phyloP scores from a whole-genome alignment of 257 asterid genomes.

The Lycium ferocissimum region DNA sequence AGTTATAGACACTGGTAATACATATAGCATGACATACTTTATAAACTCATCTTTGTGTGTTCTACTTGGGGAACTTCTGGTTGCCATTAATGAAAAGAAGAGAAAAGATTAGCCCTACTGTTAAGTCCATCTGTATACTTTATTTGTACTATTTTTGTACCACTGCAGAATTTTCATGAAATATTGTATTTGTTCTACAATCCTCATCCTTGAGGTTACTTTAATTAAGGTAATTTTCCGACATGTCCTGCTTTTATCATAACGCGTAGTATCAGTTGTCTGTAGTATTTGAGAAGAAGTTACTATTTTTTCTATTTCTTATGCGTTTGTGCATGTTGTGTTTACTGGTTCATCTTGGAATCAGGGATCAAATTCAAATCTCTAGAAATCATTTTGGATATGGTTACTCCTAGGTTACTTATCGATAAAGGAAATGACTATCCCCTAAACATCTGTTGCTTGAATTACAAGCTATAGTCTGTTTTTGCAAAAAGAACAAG shows the following conservation, averaged over 20 bases:
- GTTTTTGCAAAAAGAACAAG: not conserved
- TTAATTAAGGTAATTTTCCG: not conserved
- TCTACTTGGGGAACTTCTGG: not conserved
- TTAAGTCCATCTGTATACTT: not conserved
- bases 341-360: not conserved
- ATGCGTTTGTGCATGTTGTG: not conserved
- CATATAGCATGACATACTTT: not conserved
- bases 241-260: not conserved
- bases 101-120: not conserved
- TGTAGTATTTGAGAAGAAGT: not conserved
- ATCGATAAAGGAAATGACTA: not conserved
- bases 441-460: not conserved
- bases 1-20: not conserved
- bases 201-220: not conserved
- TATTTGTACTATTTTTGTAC: not conserved
- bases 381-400: not conserved
- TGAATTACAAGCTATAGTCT: not conserved
- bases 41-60: not conserved
- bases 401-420: not conserved
- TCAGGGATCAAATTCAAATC: not conserved
- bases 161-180: not conserved
- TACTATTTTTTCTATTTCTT: not conserved
- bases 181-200: not conserved
- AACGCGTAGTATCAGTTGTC: not conserved
- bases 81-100: not conserved